Evolutionary conservation across 129 eudicot genomes (phyloP).

Genomic region (Flaveria linearis): DNA sequence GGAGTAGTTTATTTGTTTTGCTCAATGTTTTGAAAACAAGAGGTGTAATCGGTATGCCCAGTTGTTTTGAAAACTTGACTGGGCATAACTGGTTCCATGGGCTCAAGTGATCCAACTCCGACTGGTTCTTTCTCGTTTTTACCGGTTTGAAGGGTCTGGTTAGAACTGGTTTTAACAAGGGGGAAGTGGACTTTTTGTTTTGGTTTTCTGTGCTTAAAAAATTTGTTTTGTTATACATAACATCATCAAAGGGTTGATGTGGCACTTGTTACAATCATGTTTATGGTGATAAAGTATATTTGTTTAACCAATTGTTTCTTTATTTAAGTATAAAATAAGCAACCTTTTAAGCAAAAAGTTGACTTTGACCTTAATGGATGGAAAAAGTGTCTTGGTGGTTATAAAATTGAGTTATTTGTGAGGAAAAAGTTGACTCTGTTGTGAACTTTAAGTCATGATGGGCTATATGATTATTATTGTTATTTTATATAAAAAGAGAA

Average conservation of each 20-base stretch:
- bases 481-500: slow-evolving; percentile 4
- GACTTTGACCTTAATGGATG: slow-evolving; percentile 26
- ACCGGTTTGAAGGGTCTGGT: too few species aligned
- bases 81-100: too few species aligned
- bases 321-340: slow-evolving; percentile 27
- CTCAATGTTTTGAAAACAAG: too few species aligned
- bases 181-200: too few species aligned
- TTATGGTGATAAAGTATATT: not conserved
- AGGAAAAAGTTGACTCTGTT: not conserved
- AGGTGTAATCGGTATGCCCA: too few species aligned
- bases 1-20: too few species aligned
- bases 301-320: not conserved
- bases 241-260: not conserved
- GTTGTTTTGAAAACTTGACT: too few species aligned
- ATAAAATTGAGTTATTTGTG: slow-evolving; percentile 9
- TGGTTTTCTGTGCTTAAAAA: too few species aligned
- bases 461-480: not conserved
- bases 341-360: slow-evolving; percentile 29
- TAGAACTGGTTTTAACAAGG: too few species aligned
- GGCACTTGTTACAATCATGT: not conserved
- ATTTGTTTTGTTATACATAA: not conserved
- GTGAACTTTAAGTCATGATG: slow-evolving; percentile 22
- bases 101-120: too few species aligned
- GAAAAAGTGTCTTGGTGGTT: slow-evolving; percentile 19
- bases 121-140: too few species aligned